These are phyloP conservation scores for Clathrus columnatus DNA, from an alignment of 768 basidiomycete species.

Conservation along the genomic window DNA sequence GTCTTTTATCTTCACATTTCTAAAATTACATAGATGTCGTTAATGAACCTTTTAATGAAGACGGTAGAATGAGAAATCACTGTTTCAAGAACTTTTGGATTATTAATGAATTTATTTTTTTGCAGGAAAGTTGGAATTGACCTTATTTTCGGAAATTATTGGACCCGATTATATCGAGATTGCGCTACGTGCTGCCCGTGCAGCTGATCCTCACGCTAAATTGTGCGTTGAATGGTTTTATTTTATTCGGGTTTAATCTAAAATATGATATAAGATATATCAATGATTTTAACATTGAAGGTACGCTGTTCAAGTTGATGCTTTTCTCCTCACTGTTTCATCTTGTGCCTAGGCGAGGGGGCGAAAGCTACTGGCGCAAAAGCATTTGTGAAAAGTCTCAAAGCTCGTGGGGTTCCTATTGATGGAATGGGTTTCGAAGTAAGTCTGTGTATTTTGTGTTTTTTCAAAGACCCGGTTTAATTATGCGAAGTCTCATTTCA, in stretches of 20 bases:
- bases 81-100: no score
- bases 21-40: slow-evolving; percentile 12
- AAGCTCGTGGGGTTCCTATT: neutral
- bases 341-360: neutral
- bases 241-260: neutral
- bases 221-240: slow-evolving; percentile 29
- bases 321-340: neutral
- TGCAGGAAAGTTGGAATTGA: slow-evolving; percentile 30
- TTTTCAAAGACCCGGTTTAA: neutral
- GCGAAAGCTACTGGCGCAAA: neutral
- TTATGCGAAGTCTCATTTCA: slow-evolving; percentile 31
- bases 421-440: neutral
- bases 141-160: slow-evolving; percentile 42
- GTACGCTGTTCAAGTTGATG: neutral
- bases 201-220: slow-evolving; percentile 42
- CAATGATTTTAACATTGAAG: neutral
- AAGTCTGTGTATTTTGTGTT: neutral
- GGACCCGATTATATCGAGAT: slow-evolving; percentile 42
- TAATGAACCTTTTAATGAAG: slow-evolving; percentile 43
- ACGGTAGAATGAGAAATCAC: slow-evolving; percentile 20
- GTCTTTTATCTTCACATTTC: neutral
- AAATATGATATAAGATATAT: neutral
- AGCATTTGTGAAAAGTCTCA: neutral
- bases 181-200: slow-evolving; percentile 42
- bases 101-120: no score